These are phyloP conservation scores for Quercus rubra DNA, from an alignment of 306 rosid genomes.

Conservation along the genomic window DNA sequence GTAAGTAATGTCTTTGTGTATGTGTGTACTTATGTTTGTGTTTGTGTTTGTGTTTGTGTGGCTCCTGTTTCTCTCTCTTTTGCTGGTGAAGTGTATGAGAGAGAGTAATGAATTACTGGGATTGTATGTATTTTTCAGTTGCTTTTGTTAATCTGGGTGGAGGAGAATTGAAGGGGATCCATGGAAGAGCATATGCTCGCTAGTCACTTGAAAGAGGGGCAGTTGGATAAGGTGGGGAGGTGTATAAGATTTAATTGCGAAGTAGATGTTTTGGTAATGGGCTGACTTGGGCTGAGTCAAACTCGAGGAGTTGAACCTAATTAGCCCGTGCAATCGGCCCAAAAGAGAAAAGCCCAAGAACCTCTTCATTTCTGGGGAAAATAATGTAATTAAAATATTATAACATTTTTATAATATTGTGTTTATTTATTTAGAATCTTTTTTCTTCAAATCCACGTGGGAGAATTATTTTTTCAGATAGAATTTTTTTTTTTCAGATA, in stretches of 20 bases:
- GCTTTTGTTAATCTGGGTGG: conserved; percentile 41
- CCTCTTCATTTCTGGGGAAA: too few species aligned
- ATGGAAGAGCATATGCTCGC: conserved; percentile 47
- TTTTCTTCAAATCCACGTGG: too few species aligned
- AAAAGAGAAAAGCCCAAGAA: too few species aligned
- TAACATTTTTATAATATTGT: too few species aligned
- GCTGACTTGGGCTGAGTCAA: conserved; percentile 12
- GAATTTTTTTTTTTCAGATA: too few species aligned
- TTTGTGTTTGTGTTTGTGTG: neutral
- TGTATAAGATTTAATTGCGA: neutral
- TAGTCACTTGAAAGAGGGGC: neutral
- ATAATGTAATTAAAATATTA: too few species aligned
- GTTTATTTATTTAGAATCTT: too few species aligned
- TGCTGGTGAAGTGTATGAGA: neutral
- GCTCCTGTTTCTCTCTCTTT: neutral
- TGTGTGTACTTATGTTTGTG: neutral
- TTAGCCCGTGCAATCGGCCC: too few species aligned
- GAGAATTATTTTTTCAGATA: too few species aligned
- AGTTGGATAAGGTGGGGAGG: conserved; percentile 66
- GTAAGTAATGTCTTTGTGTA: neutral
- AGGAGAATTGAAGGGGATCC: conserved; percentile 48
- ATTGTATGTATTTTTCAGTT: neutral
- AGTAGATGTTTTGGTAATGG: conserved; percentile 13
- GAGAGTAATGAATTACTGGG: neutral
- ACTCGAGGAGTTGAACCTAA: too few species aligned